phyloP scores from a whole-genome alignment of 1,284 basidiomycete genomes.

The Ganoderma lingzhi region DNA sequence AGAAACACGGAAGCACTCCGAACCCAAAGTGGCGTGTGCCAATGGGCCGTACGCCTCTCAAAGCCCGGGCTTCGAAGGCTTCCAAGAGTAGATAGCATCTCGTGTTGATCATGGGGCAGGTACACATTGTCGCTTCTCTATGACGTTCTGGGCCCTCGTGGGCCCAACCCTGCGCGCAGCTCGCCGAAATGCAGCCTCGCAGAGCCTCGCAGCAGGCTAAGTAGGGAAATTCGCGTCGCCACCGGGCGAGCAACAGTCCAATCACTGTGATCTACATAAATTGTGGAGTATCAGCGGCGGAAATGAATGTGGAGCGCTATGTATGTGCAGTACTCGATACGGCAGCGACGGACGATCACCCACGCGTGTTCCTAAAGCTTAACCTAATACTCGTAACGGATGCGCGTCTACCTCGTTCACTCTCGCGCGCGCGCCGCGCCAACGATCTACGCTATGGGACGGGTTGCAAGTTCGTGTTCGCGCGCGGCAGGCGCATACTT shows the following conservation, averaged over 20 bases:
- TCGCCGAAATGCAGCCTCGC: background rate
- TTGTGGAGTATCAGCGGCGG: background rate
- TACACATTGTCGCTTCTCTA: background rate
- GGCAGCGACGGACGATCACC: constrained; percentile 3
- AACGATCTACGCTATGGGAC: background rate
- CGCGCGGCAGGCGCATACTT: too few species aligned
- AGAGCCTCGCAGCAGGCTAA: too few species aligned
- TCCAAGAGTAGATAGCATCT: background rate
- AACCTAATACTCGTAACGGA: constrained; percentile 15
- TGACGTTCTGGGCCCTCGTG: background rate
- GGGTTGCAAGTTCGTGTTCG: too few species aligned
- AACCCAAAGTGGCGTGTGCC: background rate
- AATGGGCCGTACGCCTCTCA: background rate
- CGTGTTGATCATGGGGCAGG: background rate
- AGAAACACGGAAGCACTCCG: background rate
- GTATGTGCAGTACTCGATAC: background rate
- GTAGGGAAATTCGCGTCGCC: background rate
- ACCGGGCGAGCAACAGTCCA: background rate
- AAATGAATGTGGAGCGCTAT: constrained; percentile 5
- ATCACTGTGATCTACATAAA: background rate
- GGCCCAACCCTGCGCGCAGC: background rate
- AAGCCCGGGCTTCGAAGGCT: background rate
- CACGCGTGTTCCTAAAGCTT: constrained; percentile 11
- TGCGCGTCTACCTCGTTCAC: background rate
- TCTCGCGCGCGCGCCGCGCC: background rate